These are phyloP conservation scores for Sherardia arvensis DNA, from an alignment of 257 asterid genomes.

Conservation along the genomic window DNA sequence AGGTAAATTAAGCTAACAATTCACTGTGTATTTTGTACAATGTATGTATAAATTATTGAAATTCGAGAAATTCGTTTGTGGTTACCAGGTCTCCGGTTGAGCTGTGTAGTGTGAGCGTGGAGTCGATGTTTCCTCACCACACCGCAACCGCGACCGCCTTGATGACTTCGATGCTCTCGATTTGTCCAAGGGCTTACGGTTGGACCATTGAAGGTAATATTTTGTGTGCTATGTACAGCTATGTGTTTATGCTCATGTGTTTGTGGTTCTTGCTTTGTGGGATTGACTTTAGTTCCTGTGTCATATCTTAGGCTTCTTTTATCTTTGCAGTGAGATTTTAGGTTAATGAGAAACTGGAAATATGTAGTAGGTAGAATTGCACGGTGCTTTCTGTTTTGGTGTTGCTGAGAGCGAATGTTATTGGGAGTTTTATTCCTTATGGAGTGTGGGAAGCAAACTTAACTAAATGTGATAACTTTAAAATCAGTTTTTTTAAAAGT, in stretches of 20 bases:
- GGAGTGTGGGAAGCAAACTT: not conserved
- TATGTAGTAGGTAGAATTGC: not conserved
- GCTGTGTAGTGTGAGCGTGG: slow-evolving; percentile 50
- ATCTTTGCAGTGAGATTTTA: not conserved
- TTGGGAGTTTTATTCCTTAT: not conserved
- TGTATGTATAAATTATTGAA: not conserved
- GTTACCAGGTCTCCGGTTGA: slow-evolving; percentile 62
- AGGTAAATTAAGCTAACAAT: slow-evolving; percentile 23
- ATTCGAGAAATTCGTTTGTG: not conserved
- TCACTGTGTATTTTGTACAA: not conserved
- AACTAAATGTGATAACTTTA: too few species aligned
- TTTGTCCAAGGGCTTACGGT: slow-evolving; percentile 53
- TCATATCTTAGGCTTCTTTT: not conserved
- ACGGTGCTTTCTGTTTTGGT: not conserved
- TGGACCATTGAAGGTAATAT: slow-evolving; percentile 78
- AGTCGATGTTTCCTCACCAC: slow-evolving; percentile 82
- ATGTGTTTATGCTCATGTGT: not conserved
- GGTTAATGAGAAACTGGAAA: not conserved
- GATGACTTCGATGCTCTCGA: slow-evolving; percentile 83
- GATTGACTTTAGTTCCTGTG: not conserved
- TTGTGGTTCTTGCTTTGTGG: not conserved
- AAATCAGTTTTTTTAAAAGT: too few species aligned
- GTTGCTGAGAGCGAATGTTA: not conserved
- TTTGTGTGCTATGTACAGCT: not conserved
- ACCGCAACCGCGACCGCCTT: slow-evolving; percentile 82